Base-by-base conservation (phyloP, 805 yeast genomes). In the Candida schatavii region DNA sequence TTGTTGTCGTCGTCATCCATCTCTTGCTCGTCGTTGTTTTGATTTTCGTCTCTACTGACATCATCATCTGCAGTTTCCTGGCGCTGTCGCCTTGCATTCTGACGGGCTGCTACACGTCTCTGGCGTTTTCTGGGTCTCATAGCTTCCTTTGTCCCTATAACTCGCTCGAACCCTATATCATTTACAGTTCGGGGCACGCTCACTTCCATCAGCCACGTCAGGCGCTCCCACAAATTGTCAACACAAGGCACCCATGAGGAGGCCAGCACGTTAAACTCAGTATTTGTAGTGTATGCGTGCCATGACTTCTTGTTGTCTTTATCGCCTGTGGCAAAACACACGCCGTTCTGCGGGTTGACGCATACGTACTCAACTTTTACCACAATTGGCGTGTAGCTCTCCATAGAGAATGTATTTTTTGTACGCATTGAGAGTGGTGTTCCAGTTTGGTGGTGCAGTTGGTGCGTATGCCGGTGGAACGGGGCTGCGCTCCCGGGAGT, bases 161-260 rank as follows among this genome's bases (percentile, higher is more conserved):
- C 55, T 33, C 71, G 60, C 2, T 74, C 66, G 35, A 64, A 65
- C 1, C 79, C 84, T 25, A 90, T 78, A 56, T 87, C 90, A 29
- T 79, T 78, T 1, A 90, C 72, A 0, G 91, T 82, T 52, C 87
- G 77, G 0, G 97, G 96, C 2, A 88, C 81, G 46, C 83, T 79
- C n/a, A 93, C 70, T 55, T 88, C 95, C 7, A 93, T 58, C 47
- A 89, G 89, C 98, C 98, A 93, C 0, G 97, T 85, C 33, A 86
- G 84, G 46, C 88, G 78, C 52, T 89, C 97, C 77, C 90, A 84
- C 25, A 89, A 61, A 35, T 84, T 86, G 49, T 93, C 97, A 4
- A 93, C 75, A 57, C 99, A 93, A 0, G 99, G 99, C 37, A 93
- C 85, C 99, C 99, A 93, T n/a, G 89, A 84, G 2, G 96, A 87